phyloP scores from a whole-genome alignment of 108 stramenopile genomes.

The Skeletonema tropicum region DNA sequence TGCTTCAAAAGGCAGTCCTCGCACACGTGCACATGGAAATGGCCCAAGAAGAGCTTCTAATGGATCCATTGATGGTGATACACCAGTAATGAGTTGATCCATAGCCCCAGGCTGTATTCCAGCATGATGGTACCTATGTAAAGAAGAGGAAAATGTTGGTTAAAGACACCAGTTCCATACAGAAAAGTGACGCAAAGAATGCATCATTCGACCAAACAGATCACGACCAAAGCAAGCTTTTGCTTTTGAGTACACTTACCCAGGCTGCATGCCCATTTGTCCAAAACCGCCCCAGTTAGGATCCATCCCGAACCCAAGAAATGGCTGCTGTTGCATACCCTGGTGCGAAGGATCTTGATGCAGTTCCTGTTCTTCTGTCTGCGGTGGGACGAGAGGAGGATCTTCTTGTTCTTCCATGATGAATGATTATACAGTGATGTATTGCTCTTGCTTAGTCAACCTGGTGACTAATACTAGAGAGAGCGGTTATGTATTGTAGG shows the following conservation, averaged over 20 bases:
- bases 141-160: not conserved
- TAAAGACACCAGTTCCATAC: not conserved
- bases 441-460: not conserved
- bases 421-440: not conserved
- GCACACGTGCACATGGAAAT: constrained; percentile 91
- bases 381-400: constrained; percentile 15
- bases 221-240: not conserved
- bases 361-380: constrained; percentile 18
- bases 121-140: constrained; percentile 6
- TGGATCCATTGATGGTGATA: constrained; percentile 79
- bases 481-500: too few relatives aligned
- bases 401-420: constrained; percentile 28
- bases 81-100: constrained; percentile 60
- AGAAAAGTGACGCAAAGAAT: not conserved
- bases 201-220: not conserved
- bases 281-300: constrained; percentile 52
- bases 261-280: constrained; percentile 33
- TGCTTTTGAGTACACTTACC: constrained; percentile 19
- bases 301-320: constrained; percentile 51
- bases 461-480: not conserved
- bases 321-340: constrained; percentile 38
- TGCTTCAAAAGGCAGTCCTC: constrained; percentile 91
- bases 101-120: constrained; percentile 30
- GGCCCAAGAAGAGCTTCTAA: constrained; percentile 87
- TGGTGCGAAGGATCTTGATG: constrained; percentile 25